Percentiles rank a stretch among this genome's conserved stretches.
phyloP scores from a whole-genome alignment of 2,329 filamentous ascomycete species.

The Acrocalymma vagum region DNA sequence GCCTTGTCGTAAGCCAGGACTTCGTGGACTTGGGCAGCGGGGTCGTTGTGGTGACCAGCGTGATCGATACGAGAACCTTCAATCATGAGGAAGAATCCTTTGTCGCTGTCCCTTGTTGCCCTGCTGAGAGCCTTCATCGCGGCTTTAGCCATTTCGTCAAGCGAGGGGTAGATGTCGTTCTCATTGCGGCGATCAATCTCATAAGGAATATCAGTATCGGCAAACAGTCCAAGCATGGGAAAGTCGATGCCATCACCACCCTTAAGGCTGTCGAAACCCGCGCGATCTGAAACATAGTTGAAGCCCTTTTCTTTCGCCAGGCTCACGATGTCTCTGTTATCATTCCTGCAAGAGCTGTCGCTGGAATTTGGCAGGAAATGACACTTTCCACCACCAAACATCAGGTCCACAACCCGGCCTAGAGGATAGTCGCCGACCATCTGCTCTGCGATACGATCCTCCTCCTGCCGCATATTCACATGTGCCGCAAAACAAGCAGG shows the following conservation, averaged over 20 bases:
- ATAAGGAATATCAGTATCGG: conserved; percentile 83
- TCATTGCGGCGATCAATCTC: conserved; percentile 88
- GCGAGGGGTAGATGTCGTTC: conserved; percentile 81
- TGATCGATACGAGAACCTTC: conserved; percentile 97
- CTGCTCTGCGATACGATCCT: conserved; percentile 91
- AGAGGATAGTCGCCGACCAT: conserved; percentile 89
- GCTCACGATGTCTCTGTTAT: conserved; percentile 77
- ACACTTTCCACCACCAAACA: conserved; percentile 91
- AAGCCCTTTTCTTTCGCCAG: conserved; percentile 82
- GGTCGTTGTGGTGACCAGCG: conserved; percentile 73
- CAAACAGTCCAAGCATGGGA: conserved; percentile 87
- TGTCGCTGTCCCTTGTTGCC: conserved; percentile 82
- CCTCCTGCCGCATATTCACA: conserved; percentile 79
- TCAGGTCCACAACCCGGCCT: conserved; percentile 87
- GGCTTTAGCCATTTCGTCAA: conserved; percentile 89
- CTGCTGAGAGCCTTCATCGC: conserved; percentile 81
- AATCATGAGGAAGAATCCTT: conserved; percentile 99
- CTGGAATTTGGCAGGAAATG: conserved; percentile 89
- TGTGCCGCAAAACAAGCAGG: conserved; percentile 95
- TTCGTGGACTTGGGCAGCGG: conserved; percentile 72
- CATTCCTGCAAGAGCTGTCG: conserved; percentile 80
- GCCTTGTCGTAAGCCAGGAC: conserved; percentile 94
- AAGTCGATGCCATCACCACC: conserved; percentile 74
- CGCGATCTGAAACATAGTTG: conserved; percentile 76
- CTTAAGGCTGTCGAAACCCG: conserved; percentile 78